A percentile compares a stretch with the other conserved stretches of the same genome.
Conservation (phyloP, 2,329 filamentous ascomycete species). For the Anthostomella pinea region DNA sequence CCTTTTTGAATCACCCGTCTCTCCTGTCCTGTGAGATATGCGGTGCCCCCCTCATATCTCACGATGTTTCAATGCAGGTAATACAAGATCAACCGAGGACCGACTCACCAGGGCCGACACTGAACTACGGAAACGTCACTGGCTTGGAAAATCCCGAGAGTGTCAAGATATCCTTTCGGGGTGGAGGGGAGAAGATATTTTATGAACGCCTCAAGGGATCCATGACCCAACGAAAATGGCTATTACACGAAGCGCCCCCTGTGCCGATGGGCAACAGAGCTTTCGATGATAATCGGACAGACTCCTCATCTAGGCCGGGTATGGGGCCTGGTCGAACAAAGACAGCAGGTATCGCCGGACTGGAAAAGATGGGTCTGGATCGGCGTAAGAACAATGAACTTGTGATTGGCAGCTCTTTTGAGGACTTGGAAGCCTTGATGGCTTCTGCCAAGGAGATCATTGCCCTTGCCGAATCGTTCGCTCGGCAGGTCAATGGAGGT, state of each 20-base stretch:
- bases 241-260: constrained; percentile 84
- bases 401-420: constrained; percentile 90
- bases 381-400: constrained; percentile 89
- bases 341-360: constrained; percentile 83
- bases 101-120: constrained; percentile 76
- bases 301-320: constrained; percentile 26
- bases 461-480: constrained; percentile 84
- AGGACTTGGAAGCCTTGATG: constrained; percentile 95
- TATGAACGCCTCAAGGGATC: constrained; percentile 84
- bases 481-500: constrained; percentile 59
- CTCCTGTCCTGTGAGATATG: constrained; percentile 87
- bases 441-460: constrained; percentile 95
- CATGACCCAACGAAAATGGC: constrained; percentile 91
- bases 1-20: constrained; percentile 89
- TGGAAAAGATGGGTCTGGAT: constrained; percentile 82
- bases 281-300: constrained; percentile 35
- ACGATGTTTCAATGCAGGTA: constrained; percentile 40
- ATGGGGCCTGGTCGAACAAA: constrained; percentile 43
- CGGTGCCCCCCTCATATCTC: constrained; percentile 67
- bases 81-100: constrained; percentile 48
- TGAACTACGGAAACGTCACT: constrained; percentile 40
- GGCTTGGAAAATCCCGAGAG: constrained; percentile 62
- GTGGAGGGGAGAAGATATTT: constrained; percentile 85
- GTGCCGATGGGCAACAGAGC: constrained; percentile 62
- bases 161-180: constrained; percentile 89